These are phyloP conservation scores for Cryptococcus maquisensis DNA, from an alignment of 1,284 basidiomycete genomes.

Conservation along the genomic window DNA sequence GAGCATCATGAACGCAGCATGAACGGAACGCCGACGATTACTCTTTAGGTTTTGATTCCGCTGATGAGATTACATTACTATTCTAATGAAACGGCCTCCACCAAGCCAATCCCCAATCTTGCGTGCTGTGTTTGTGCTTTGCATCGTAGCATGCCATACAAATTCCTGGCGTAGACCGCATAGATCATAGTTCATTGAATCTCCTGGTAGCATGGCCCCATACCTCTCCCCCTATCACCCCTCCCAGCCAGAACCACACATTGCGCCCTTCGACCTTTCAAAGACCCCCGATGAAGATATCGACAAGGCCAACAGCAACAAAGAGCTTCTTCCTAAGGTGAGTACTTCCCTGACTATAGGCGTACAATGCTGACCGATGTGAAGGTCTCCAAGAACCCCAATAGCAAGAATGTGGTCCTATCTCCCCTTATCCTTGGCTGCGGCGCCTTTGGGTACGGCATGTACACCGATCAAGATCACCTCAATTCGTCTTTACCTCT, in stretches of 20 bases:
- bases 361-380: neutral
- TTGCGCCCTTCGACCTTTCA: constrained; percentile 22
- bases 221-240: constrained; percentile 34
- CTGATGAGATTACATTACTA: too few species aligned
- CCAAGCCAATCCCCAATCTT: too few species aligned
- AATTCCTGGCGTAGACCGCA: too few species aligned
- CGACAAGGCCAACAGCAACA: constrained; percentile 19
- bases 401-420: constrained; percentile 26
- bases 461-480: constrained; percentile 66
- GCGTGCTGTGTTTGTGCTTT: too few species aligned
- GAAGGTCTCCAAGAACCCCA: neutral
- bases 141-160: too few species aligned
- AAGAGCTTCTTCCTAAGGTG: constrained; percentile 23
- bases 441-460: constrained; percentile 63
- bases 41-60: too few species aligned
- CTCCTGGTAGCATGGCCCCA: neutral
- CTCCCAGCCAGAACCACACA: constrained; percentile 29
- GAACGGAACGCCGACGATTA: too few species aligned
- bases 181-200: neutral
- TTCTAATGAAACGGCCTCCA: too few species aligned
- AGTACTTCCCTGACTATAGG: neutral
- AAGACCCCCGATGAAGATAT: constrained; percentile 16
- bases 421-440: constrained; percentile 63
- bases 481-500: constrained; percentile 61
- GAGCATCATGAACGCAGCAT: too few species aligned